Base-by-base conservation (phyloP, 257 asterid species). In the Ilex aquifolium region DNA sequence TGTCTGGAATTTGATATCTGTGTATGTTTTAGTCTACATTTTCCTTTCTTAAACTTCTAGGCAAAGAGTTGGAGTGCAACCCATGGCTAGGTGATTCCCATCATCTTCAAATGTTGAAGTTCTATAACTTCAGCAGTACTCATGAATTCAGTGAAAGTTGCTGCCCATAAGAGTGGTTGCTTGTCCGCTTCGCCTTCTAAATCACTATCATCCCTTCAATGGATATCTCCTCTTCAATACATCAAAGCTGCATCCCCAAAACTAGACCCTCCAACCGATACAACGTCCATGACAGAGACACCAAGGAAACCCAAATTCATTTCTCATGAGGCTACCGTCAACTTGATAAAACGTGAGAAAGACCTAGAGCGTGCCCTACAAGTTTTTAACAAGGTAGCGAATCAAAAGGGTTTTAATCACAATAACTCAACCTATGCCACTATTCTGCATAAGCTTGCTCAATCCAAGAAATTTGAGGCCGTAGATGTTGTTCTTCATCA, bases 401-500 rank as follows among this genome's bases (percentile, higher is more conserved):
- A 64, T 15, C 97, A 92, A 62, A 85, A 66, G 62, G 97, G 97
- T 31, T 92, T 92, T 70, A 62, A 70, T 73, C 99, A 89, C 60
- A 92, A 92, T 71, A 73, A 73, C 76, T 61, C 88, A 56, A 92
- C 99, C 27, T 89, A 89, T 59, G 93, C 84, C 30, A 54, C 75
- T 54, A 78, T 92, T 67, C 97, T 92, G 51, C 77, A 87, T 42
- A 89, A 85, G 81, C 91, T 92, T 32, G 97, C 96, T 31, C 80
- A 62, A 44, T 73, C 78, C 79, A 83, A 77, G 80, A 82, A 70
- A 60, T 87, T 83, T 56, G 72, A 74, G 73, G 71, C 74, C 60
- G 70, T 89, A 21, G 91, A 87, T 63, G 81, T 68, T 57, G 82
- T 89, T 68, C 86, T 92, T 76, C 88, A 79, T 68, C 93, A 70